These are phyloP conservation scores for Serendipita indica DNA, from an alignment of 768 basidiomycete genomes.

Conservation along the genomic window DNA sequence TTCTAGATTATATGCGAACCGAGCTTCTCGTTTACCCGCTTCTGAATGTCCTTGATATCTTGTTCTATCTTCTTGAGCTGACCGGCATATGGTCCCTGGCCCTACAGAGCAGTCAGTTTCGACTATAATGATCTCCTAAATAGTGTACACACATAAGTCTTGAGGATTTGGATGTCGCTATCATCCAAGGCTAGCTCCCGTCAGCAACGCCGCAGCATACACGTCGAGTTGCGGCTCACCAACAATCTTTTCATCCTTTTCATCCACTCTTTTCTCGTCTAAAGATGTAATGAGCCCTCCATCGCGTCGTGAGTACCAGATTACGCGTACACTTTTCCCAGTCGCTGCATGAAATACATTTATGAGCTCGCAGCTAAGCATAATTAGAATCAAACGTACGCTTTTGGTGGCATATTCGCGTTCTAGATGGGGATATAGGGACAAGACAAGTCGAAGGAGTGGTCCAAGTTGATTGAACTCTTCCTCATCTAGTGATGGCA, in stretches of 20 bases:
- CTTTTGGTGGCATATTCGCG: constrained; percentile 76
- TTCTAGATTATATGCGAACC: constrained; percentile 31
- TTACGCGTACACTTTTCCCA: constrained; percentile 87
- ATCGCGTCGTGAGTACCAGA: constrained; percentile 13
- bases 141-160: constrained; percentile 70
- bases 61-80: constrained; percentile 76
- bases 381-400: constrained; percentile 40
- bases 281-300: background rate
- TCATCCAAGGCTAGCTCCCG: constrained; percentile 68
- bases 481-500: background rate
- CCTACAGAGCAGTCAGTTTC: constrained; percentile 32
- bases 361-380: constrained; percentile 10
- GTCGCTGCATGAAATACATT: constrained; percentile 39
- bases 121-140: background rate
- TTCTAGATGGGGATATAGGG: too few relatives aligned
- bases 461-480: constrained; percentile 10
- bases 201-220: constrained; percentile 12
- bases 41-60: constrained; percentile 93
- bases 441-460: constrained; percentile 17
- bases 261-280: constrained; percentile 79
- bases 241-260: constrained; percentile 85
- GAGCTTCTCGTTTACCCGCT: constrained; percentile 94
- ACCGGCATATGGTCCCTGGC: constrained; percentile 92
- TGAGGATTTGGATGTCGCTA: constrained; percentile 96
- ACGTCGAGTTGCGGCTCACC: constrained; percentile 30